Conservation (phyloP, 352 stramenopile species). For the Pythium insidiosum region DNA sequence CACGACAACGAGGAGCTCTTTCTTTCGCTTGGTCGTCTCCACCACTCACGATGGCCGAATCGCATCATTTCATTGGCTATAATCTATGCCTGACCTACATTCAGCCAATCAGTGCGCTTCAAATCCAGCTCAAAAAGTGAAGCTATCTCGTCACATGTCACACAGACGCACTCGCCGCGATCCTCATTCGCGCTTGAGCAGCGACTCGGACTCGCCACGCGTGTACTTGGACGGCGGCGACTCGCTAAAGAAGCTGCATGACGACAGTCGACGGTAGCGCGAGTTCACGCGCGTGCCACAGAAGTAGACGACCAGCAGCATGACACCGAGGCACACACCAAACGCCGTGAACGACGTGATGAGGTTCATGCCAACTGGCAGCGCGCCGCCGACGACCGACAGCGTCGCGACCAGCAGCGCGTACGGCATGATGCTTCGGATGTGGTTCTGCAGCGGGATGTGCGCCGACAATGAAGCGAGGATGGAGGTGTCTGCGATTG, state of each 20-base stretch:
- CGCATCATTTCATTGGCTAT: too few species aligned
- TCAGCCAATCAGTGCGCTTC: too few species aligned
- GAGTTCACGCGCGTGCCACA: conserved; percentile 72
- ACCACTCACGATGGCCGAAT: too few species aligned
- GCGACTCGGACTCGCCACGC: conserved; percentile 32
- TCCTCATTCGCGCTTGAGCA: conserved; percentile 25
- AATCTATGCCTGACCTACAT: too few species aligned
- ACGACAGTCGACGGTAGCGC: conserved; percentile 65
- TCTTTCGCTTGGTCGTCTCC: too few species aligned
- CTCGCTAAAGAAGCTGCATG: conserved; percentile 60
- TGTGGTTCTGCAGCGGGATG: conserved; percentile 74
- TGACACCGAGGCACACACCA: conserved; percentile 56
- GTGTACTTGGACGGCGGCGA: conserved; percentile 48
- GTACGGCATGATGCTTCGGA: conserved; percentile 83
- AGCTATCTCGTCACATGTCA: too few species aligned
- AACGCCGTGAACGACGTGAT: conserved; percentile 77
- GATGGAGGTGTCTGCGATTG: conserved; percentile 93
- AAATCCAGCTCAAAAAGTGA: too few species aligned
- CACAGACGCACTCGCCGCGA: too few species aligned
- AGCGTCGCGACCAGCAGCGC: conserved; percentile 61
- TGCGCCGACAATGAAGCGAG: conserved; percentile 73
- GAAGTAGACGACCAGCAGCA: conserved; percentile 76
- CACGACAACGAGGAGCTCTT: too few species aligned
- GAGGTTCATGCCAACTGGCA: conserved; percentile 68
- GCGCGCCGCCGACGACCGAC: conserved; percentile 51